Conservation (phyloP, 345 rosid genomes). For the Pistacia vera region DNA sequence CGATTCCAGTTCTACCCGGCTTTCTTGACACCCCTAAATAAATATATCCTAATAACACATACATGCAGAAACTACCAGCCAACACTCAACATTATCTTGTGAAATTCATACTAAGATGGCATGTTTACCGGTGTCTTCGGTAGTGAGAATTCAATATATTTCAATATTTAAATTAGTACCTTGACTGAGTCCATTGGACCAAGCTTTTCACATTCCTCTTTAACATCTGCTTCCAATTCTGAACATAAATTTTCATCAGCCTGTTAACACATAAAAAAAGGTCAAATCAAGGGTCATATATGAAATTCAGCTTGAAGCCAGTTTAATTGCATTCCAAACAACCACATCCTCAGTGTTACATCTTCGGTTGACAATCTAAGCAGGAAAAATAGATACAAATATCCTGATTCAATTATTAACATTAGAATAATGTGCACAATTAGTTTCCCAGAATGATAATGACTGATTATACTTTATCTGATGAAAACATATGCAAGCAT, state of each 20-base stretch:
- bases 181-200: slow-evolving; percentile 85
- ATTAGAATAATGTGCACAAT: not conserved
- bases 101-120: not conserved
- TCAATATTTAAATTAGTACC: slow-evolving; percentile 40
- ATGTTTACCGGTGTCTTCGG: not conserved
- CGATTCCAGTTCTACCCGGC: too few relatives aligned
- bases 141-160: not conserved
- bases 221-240: slow-evolving; percentile 81
- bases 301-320: not conserved
- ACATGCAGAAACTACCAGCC: not conserved
- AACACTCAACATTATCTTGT: not conserved
- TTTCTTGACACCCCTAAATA: too few relatives aligned
- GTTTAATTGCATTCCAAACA: not conserved
- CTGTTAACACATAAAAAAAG: slow-evolving; percentile 36
- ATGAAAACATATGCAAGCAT: not conserved
- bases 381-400: slow-evolving; percentile 2
- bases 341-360: not conserved
- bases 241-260: slow-evolving; percentile 70
- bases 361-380: not conserved
- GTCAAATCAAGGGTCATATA: slow-evolving; percentile 14
- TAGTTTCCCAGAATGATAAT: not conserved
- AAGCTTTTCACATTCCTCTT: slow-evolving; percentile 82
- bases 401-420: not conserved
- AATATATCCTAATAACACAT: not conserved
- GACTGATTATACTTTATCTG: not conserved